Evolutionary conservation across 108 stramenopile genomes (phyloP), one percentile per base, ranked within the genome.

Genomic region (Mayamaea pseudoterrestris): DNA sequence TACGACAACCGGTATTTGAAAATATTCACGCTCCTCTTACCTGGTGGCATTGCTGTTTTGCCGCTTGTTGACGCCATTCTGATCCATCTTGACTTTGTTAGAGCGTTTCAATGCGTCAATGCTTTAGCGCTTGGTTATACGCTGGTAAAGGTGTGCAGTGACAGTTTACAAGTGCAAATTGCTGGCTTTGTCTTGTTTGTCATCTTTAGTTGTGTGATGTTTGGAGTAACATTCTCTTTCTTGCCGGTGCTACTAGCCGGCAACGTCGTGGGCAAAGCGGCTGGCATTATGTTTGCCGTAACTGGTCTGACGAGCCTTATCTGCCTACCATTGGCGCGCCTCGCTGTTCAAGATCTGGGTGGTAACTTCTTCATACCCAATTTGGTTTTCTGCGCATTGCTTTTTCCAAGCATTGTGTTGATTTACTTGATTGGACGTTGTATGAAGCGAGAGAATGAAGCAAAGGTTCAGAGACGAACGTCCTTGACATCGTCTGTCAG

Each of bases 121-220:
- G 8, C 46, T 12, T 20, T 64, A 6, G 62, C 43, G 11, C n/a
- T 65, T 20, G 18, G 49, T 7, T 53, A 68, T 44, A 51, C 55
- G 12, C 21, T 65, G 1, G 53, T 74, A 6, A 26, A 53, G 27
- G 27, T 63, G 6, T 43, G 45, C 1, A 50, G 27, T 11, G 23
- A 1, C 40, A 60, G 47, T 43, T 44, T 73, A 12, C 55, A 66
- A 49, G 66, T 73, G 0, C 66, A 73, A 48, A 47, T 73, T 30
- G 3, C 65, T 27, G 71, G 71, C 0, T 73, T 73, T 46, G 22
- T 67, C 8, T 35, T 73, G 26, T 73, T 68, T 50, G 59, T 66
- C 28, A 56, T 73, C 35, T 73, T 39, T 27, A 48, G 71, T 14
- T 65, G 50, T 30, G 67, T 73, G 32, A 23, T 73, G 28, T 73